Percentiles rank a stretch among this genome's conserved stretches.
These are phyloP conservation scores for Arachis monticola DNA, from an alignment of 331 rosid genomes.

Conservation along the genomic window DNA sequence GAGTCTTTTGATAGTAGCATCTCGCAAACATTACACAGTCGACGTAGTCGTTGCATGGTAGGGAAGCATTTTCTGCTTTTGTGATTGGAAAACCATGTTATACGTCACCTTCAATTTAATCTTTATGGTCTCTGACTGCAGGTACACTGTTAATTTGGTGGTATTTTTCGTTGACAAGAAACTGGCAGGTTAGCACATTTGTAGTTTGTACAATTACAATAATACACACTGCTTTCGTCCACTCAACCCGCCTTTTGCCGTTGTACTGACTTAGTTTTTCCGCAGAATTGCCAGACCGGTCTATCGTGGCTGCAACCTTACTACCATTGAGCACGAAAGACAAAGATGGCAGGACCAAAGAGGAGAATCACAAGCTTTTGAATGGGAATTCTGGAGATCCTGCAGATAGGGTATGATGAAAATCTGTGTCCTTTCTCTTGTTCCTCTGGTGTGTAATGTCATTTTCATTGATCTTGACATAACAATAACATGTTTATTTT, in stretches of 20 bases:
- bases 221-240: constrained; percentile 20
- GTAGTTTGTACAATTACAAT: constrained; percentile 11
- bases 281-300: constrained; percentile 92
- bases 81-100: not conserved
- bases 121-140: constrained; percentile 36
- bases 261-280: constrained; percentile 38
- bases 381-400: constrained; percentile 90
- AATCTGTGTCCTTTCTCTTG: constrained; percentile 18
- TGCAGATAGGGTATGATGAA: constrained; percentile 74
- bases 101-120: constrained; percentile 10
- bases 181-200: constrained; percentile 61
- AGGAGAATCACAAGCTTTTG: constrained; percentile 88
- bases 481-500: constrained; percentile 36
- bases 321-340: constrained; percentile 86
- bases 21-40: constrained; percentile 97
- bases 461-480: constrained; percentile 39
- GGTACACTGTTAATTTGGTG: constrained; percentile 79
- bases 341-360: constrained; percentile 74
- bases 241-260: constrained; percentile 23
- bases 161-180: constrained; percentile 68
- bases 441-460: constrained; percentile 13
- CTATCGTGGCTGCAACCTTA: constrained; percentile 54
- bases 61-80: constrained; percentile 18
- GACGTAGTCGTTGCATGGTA: constrained; percentile 97
- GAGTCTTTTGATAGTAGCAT: constrained; percentile 90